Base-by-base conservation (phyloP, 306 rosid species). In the Vigna mungo region DNA sequence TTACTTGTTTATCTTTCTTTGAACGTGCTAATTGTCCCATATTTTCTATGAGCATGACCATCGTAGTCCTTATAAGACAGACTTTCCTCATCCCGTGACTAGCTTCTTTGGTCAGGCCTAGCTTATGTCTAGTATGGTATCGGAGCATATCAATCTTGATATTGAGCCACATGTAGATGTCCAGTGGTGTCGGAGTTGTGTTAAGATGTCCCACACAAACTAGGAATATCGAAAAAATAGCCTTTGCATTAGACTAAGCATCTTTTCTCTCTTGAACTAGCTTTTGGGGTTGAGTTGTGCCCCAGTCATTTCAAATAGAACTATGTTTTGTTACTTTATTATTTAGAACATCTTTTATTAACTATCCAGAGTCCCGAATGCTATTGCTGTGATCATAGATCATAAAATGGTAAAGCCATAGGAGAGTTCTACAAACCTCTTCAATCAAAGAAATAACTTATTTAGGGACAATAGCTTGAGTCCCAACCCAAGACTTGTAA, bases 311-410 rank as follows among this genome's bases (percentile, higher is more conserved):
- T 60, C 66, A 30, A 60, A 60, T 27, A 16, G 21, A 59, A 72
- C 75, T 46, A 56, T 63, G 11, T 66, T 34, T 52, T 47, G 76
- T 68, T 58, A 59, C 18, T 4, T 34, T 68, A 3, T 81, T 36
- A 34, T 62, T 53, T 43, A 18, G 51, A 46, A 53, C 54, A 15
- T 46, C 48, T 65, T 66, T 44, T 13, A 44, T 44, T 44, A 3
- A 44, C 49, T 44, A 44, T 44, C 64, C 41, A 10, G 47, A 59
- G 74, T 62, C 55, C 17, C 14, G 12, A 64, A 64, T 10, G 27
- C 63, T 52, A 16, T 52, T 44, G 43, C 41, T 34, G 34, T 53
- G 27, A 20, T 44, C 49, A 44, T 44, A 11, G 5, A 7, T 54
- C 54, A 53, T 27, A 36, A 13, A 54, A 3, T 21, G 27, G 15